These are phyloP conservation scores for Boeremia lycopersici DNA, from an alignment of 2,329 filamentous ascomycete species.

Conservation along the genomic window DNA sequence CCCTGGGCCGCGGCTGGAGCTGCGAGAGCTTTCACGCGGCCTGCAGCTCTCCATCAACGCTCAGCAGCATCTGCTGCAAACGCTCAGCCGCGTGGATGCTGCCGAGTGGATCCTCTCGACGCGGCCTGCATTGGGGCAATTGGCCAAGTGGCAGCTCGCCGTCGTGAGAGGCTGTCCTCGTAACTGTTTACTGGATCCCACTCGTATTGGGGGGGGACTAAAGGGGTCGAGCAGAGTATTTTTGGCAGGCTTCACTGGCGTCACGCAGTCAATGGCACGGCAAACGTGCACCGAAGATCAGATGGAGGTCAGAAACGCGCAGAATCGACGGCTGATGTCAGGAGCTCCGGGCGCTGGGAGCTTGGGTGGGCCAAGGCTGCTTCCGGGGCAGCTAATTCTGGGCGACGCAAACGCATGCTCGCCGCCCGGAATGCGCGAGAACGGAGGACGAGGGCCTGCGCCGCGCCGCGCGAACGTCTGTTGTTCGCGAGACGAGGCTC, in stretches of 20 bases:
- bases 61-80: conserved; percentile 29
- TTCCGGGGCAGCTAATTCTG: conserved; percentile 27
- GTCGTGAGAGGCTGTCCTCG: conserved; percentile 14
- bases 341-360: neutral
- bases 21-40: conserved; percentile 7
- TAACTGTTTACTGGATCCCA: conserved; percentile 28
- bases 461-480: neutral
- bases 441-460: neutral
- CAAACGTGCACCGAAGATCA: conserved; percentile 17
- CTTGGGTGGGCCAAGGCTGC: conserved; percentile 17
- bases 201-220: conserved; percentile 27
- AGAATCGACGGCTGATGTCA: conserved; percentile 19
- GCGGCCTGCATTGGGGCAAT: conserved; percentile 22
- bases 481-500: conserved; percentile 2
- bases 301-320: conserved; percentile 2
- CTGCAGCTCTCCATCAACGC: conserved; percentile 23
- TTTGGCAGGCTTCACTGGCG: conserved; percentile 12
- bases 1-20: conserved; percentile 17
- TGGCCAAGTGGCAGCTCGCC: neutral
- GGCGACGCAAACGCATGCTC: conserved; percentile 18
- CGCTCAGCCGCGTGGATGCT: conserved; percentile 37
- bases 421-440: conserved; percentile 13
- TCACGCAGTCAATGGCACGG: conserved; percentile 1
- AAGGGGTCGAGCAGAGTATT: conserved; percentile 24
- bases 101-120: conserved; percentile 16